Conservation (phyloP, 306 rosid genomes). For the Parietaria judaica region DNA sequence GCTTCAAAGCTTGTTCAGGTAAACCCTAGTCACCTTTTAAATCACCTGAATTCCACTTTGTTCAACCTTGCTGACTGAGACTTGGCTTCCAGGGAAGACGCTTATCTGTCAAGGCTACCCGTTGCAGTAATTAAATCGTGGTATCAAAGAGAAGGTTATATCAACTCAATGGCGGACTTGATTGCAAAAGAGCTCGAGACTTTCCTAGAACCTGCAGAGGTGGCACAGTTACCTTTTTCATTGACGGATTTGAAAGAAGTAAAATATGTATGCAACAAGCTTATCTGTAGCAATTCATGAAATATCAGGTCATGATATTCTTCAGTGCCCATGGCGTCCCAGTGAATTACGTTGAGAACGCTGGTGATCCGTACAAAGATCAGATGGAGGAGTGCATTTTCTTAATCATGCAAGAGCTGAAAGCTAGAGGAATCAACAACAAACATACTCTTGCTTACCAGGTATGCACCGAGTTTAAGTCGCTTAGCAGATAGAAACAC, state of each 20-base stretch:
- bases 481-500: not conserved
- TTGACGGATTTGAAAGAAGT: slow-evolving; percentile 4
- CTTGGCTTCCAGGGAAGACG: slow-evolving; percentile 66
- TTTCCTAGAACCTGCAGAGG: slow-evolving; percentile 67
- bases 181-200: slow-evolving; percentile 67
- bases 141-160: slow-evolving; percentile 87
- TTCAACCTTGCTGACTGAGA: slow-evolving; percentile 19
- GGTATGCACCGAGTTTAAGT: slow-evolving; percentile 19
- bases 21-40: slow-evolving; percentile 10
- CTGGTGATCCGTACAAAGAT: slow-evolving; percentile 97
- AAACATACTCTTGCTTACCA: slow-evolving; percentile 95
- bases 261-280: not conserved
- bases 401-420: slow-evolving; percentile 91
- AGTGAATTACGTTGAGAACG: slow-evolving; percentile 80
- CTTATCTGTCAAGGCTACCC: slow-evolving; percentile 62
- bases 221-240: slow-evolving; percentile 24
- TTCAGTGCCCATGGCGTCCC: slow-evolving; percentile 99
- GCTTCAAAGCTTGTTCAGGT: slow-evolving; percentile 74
- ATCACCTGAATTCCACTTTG: slow-evolving; percentile 8
- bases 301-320: slow-evolving; percentile 69
- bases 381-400: slow-evolving; percentile 94
- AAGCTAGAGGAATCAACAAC: slow-evolving; percentile 72
- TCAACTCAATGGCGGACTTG: slow-evolving; percentile 90
- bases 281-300: not conserved
- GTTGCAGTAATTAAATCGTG: slow-evolving; percentile 90